A percentile compares a stretch with the other conserved stretches of the same genome.
phyloP scores from a whole-genome alignment of 2,329 filamentous ascomycete species.

The Xylaria polymorpha region DNA sequence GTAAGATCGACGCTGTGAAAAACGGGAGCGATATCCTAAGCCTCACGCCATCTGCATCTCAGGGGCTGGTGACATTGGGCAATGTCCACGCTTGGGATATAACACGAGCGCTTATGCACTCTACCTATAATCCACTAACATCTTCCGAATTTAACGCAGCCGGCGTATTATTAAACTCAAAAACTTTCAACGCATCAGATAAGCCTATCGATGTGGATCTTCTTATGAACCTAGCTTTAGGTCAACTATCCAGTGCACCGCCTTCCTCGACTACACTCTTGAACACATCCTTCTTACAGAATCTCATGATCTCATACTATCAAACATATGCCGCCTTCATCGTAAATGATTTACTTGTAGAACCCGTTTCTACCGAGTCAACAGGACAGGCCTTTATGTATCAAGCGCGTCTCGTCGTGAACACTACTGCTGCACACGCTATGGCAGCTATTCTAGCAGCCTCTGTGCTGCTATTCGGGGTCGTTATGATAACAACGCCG shows the following conservation, averaged over 20 bases:
- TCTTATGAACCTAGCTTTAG: constrained; percentile 6
- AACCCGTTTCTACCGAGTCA: neutral
- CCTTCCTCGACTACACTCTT: neutral
- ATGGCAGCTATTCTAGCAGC: constrained; percentile 13
- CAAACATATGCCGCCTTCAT: constrained; percentile 3
- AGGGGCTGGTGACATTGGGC: neutral
- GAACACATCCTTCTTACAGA: neutral
- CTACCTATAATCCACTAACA: too few relatives aligned
- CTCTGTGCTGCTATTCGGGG: neutral
- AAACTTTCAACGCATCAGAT: constrained; percentile 11
- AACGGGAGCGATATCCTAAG: constrained; percentile 18
- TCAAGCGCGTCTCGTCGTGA: constrained; percentile 5
- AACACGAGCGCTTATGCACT: neutral
- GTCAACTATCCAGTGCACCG: constrained; percentile 1
- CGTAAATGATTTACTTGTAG: constrained; percentile 1
- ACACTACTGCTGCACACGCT: neutral
- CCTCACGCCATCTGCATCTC: neutral
- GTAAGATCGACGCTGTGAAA: constrained; percentile 12
- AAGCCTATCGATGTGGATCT: neutral
- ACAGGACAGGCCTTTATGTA: constrained; percentile 4
- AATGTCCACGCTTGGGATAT: constrained; percentile 22
- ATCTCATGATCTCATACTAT: constrained; percentile 6
- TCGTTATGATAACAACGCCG: neutral
- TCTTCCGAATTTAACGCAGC: too few relatives aligned
- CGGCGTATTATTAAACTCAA: too few relatives aligned